Conservation (phyloP, 345 rosid genomes). For the Conringia planisiliqua region DNA sequence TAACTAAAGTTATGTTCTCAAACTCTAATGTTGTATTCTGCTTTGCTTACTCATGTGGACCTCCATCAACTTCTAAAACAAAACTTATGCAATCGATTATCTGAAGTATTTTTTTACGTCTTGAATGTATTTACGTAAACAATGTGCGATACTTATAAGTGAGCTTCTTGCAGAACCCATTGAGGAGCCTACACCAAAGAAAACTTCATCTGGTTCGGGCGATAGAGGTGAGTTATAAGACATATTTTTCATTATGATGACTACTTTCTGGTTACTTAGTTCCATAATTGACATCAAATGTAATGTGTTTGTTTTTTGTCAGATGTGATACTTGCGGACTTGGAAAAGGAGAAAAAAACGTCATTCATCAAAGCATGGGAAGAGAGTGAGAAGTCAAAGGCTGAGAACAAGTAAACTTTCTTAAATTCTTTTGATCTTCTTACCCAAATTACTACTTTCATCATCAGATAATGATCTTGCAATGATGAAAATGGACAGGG, state of each 20-base stretch:
- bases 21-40: conserved; percentile 8
- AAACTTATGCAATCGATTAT: not conserved
- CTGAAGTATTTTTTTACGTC: not conserved
- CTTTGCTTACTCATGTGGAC: not conserved
- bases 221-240: conserved; percentile 59
- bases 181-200: conserved; percentile 52
- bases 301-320: not conserved
- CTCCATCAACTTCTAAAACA: not conserved
- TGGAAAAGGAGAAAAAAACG: conserved; percentile 63
- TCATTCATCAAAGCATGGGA: conserved; percentile 94
- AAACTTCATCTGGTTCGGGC: conserved; percentile 52
- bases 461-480: conserved; percentile 2
- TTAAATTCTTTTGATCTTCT: not conserved
- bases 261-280: not conserved
- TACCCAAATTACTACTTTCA: not conserved
- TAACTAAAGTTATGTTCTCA: not conserved
- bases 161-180: conserved; percentile 50
- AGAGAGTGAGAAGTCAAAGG: conserved; percentile 78
- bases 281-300: not conserved
- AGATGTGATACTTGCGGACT: conserved; percentile 78
- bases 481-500: conserved; percentile 42
- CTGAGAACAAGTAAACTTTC: conserved; percentile 68
- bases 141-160: not conserved
- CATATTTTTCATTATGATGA: not conserved
- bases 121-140: not conserved